Evolutionary conservation across 192 early-diverging fungal species (phyloP).

Genomic region (Rhizophagus prolifer): DNA sequence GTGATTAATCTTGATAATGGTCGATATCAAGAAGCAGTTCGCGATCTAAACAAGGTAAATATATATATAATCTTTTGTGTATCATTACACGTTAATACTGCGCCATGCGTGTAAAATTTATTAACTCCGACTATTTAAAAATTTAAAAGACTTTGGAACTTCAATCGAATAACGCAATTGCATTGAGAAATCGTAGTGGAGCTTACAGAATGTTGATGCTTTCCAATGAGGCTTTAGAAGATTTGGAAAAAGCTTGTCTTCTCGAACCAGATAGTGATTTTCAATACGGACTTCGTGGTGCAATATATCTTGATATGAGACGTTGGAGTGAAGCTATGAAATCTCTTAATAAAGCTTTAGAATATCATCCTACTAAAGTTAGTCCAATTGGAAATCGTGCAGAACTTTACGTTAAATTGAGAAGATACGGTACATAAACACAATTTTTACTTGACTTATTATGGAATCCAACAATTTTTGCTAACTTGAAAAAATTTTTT

Average conservation of each 20-base stretch:
- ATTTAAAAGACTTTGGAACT: background rate
- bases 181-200: background rate
- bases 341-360: conserved; percentile 6
- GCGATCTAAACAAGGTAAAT: background rate
- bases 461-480: too few relatives aligned
- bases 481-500: background rate
- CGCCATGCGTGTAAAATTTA: background rate
- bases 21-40: background rate
- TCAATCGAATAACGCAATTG: background rate
- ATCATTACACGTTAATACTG: background rate
- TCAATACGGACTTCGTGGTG: background rate
- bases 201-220: background rate
- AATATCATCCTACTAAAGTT: background rate
- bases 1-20: background rate
- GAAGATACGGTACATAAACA: background rate
- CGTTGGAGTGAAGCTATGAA: background rate
- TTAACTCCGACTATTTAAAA: background rate
- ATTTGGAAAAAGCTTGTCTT: background rate
- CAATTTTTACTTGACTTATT: background rate
- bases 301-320: background rate
- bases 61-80: background rate
- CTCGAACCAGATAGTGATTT: background rate
- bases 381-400: background rate
- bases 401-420: background rate
- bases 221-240: background rate